Evolutionary conservation across 306 rosid genomes (phyloP).

Genomic region (Glycyrrhiza uralensis): DNA sequence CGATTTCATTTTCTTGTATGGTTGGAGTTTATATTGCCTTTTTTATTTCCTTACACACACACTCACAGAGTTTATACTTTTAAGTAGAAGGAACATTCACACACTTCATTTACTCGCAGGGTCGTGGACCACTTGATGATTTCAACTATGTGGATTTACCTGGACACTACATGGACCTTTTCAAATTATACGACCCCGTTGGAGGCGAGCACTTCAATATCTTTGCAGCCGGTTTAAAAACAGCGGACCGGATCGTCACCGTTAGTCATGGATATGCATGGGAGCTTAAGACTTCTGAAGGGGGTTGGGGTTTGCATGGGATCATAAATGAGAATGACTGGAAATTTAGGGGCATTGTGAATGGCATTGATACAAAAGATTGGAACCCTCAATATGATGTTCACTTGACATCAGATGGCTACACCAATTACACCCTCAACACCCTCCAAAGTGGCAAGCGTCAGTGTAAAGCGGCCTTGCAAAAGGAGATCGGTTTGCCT

Average conservation of each 20-base stretch:
- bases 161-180: slow-evolving; percentile 62
- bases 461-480: slow-evolving; percentile 85
- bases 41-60: not conserved
- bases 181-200: slow-evolving; percentile 68
- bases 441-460: slow-evolving; percentile 71
- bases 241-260: slow-evolving; percentile 81
- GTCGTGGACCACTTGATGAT: slow-evolving; percentile 85
- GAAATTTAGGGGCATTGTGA: slow-evolving; percentile 89
- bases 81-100: slow-evolving; percentile 8
- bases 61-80: not conserved
- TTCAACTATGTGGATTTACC: slow-evolving; percentile 64
- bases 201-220: slow-evolving; percentile 98
- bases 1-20: not conserved
- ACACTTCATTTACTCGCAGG: slow-evolving; percentile 43
- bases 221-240: slow-evolving; percentile 90
- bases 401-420: slow-evolving; percentile 78
- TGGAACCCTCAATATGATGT: slow-evolving; percentile 75
- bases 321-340: slow-evolving; percentile 81
- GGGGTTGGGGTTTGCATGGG: slow-evolving; percentile 94
- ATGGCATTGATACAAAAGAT: slow-evolving; percentile 80
- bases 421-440: slow-evolving; percentile 72
- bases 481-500: slow-evolving; percentile 86
- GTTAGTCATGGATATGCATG: slow-evolving; percentile 94
- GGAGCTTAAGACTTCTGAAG: slow-evolving; percentile 84
- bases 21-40: slow-evolving; percentile 2